Evolutionary conservation across 192 early-diverging fungal genomes (phyloP), one percentile per base, ranked within the genome.

Genomic region (Umbelopsis isabellina): DNA sequence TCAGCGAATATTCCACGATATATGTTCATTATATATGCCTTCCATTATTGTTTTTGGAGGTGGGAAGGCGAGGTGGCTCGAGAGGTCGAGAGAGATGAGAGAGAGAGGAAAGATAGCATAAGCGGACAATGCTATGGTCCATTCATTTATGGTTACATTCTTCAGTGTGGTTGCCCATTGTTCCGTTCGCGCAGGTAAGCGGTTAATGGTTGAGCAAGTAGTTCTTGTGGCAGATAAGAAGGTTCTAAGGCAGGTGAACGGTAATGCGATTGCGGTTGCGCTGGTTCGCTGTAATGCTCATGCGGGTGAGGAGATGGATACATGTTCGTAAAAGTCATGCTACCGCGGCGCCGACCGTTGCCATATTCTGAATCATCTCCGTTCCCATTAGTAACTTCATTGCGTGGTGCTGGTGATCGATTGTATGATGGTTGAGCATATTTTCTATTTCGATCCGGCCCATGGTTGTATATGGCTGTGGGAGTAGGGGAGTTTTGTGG

Each of bases 171-270:
- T 16, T 35, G 11, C 16, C 55, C 55, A 30, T 8, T 61, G 30
- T 61, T 61, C 16, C 55, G 55, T 35, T 61, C 55, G 11, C 55
- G 55, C 27, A 61, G 55, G 33, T 35, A 61, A 30, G 55, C 55
- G 55, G 55, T 61, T 30, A 61, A 61, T 27, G 55, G 55, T 30
- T 61, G 55, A 11, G 55, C 27, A 15, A 61, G 21, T 3, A 61
- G n/a, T 35, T 61, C 23, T 61, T 61, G 55, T 16, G 21, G 55
- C 16, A 11, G 55, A 25, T 27, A 25, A 18, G 55, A 25, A 23
- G 52, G 11, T 61, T 61, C 37, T 41, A 41, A 4, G 37, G 37
- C 37, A 10, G 37, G 37, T 9, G 37, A 41, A 6, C 37, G 37
- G 6, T 41, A 41, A 41, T 9, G 37, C 37, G 37, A 41, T 41